These are phyloP conservation scores for Claviceps sp. DNA, from an alignment of 2,329 filamentous ascomycete genomes.

Conservation along the genomic window DNA sequence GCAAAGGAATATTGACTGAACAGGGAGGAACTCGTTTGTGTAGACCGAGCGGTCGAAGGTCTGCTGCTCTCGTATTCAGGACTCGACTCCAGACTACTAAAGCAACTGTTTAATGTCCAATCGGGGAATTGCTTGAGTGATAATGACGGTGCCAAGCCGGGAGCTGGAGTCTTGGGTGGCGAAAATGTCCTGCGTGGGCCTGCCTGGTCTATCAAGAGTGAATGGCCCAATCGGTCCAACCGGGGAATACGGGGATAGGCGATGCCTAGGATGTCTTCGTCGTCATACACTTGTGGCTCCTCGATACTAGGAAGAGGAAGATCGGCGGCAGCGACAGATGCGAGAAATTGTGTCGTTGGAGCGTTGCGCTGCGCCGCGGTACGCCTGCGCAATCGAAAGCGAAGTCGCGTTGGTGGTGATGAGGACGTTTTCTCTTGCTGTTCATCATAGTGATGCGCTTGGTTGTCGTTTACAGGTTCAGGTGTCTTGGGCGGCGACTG, in stretches of 20 bases:
- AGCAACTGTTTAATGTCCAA: constrained; percentile 43
- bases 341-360: constrained; percentile 53
- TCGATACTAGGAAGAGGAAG: constrained; percentile 53
- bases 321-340: constrained; percentile 51
- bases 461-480: constrained; percentile 29
- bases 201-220: constrained; percentile 15
- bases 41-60: constrained; percentile 46
- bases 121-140: constrained; percentile 38
- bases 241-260: constrained; percentile 19
- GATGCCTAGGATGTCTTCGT: constrained; percentile 27
- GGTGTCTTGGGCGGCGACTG: constrained; percentile 35
- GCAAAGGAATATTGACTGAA: constrained; percentile 42
- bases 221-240: constrained; percentile 20
- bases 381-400: constrained; percentile 42
- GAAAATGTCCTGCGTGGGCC: constrained; percentile 32
- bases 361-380: constrained; percentile 37
- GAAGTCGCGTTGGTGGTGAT: constrained; percentile 33
- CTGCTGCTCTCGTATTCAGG: constrained; percentile 46
- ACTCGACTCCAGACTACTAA: constrained; percentile 44
- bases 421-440: constrained; percentile 20
- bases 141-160: constrained; percentile 29
- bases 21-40: constrained; percentile 42
- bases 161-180: constrained; percentile 46
- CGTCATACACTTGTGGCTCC: constrained; percentile 32
- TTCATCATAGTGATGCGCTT: constrained; percentile 14